Base-by-base conservation (phyloP, 495 filamentous ascomycete species). In the Delitschia confertaspora region DNA sequence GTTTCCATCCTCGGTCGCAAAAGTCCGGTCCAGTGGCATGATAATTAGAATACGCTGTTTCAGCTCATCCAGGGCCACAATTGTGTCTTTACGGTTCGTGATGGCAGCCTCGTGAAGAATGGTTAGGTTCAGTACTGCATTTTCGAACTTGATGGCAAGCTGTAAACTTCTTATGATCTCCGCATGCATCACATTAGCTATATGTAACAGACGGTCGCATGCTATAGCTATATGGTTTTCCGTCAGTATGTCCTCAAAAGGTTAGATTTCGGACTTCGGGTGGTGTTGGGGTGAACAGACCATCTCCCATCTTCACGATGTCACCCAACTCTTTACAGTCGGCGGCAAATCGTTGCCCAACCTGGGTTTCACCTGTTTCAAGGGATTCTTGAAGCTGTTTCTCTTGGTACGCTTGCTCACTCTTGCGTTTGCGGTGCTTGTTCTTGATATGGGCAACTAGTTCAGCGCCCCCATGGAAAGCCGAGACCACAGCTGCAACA, bases 81-180 rank as follows among this genome's bases (percentile, higher is more conserved):
- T 51, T 5, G 61, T 57, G 16, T 59, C 47, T 10, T 44, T 47
- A 14, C 61, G 50, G 38, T 57, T 58, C 7, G 55, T 38, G 19
- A 69, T 60, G 10, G 62, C 61, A 7, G 59, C 50, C 10, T 58
- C 47, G 29, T 68, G 60, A 24, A 74, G 53, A 9, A 57, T 52
- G n/a, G 55, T 44, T 4, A 67, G 59, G 41, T 73, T 60, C 6
- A 70, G 29, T 3, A 48, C 45, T 11, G 51, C 57, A 22, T 61
- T 58, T 25, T 68, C 60, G 32, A 57, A 47, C 14, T 65, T 54
- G 25, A 50, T 49, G 7, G 67, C 67, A 9, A 55, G 47, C 22
- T 66, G 63, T 4, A 73, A 61, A 18, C 67, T 63, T 17, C 59
- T 53, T 24, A 72, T 58, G 9, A 73, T 48, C n/a, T 65, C 61